Percentiles rank a stretch among this genome's conserved stretches.
phyloP scores from a whole-genome alignment of 257 asterid species.

The Henckelia pumila region DNA sequence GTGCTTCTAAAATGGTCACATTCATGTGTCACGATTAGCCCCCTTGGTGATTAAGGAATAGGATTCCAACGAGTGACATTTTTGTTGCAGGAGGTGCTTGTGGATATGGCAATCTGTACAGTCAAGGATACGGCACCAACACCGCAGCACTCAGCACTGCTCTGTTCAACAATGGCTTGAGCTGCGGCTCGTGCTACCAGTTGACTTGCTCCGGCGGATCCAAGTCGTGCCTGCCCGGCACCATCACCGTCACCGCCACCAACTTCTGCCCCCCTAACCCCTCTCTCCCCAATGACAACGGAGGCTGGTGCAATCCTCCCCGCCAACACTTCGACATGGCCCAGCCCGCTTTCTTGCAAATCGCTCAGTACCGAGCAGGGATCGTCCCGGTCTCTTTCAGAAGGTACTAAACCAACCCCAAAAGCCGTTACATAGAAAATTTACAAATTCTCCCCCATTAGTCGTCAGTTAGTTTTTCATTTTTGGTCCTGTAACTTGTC shows the following conservation, averaged over 20 bases:
- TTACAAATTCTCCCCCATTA: no score
- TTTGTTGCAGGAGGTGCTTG: conserved; percentile 67
- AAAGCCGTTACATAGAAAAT: no score
- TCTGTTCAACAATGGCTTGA: conserved; percentile 58
- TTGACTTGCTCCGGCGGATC: conserved; percentile 45
- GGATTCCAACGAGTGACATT: neutral
- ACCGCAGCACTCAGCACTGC: conserved; percentile 80
- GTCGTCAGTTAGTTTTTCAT: no score
- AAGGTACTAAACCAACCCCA: conserved; percentile 36
- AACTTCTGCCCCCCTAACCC: conserved; percentile 79
- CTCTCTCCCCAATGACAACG: conserved; percentile 48
- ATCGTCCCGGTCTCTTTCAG: conserved; percentile 56
- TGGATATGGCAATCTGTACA: conserved; percentile 72
- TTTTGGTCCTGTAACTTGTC: no score
- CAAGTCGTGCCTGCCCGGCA: conserved; percentile 41
- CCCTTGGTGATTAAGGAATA: no score
- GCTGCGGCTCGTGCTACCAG: conserved; percentile 67
- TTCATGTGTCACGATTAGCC: no score
- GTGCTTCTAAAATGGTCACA: no score
- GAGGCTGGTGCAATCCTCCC: conserved; percentile 79
- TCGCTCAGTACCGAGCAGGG: conserved; percentile 60
- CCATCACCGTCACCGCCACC: conserved; percentile 58
- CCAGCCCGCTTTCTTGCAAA: conserved; percentile 64
- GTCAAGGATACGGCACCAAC: conserved; percentile 69
- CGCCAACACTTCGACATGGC: conserved; percentile 72